Evolutionary conservation across 257 asterid species (phyloP), one percentile per base, ranked within the genome.

Genomic region (Nicotiana attenuata): DNA sequence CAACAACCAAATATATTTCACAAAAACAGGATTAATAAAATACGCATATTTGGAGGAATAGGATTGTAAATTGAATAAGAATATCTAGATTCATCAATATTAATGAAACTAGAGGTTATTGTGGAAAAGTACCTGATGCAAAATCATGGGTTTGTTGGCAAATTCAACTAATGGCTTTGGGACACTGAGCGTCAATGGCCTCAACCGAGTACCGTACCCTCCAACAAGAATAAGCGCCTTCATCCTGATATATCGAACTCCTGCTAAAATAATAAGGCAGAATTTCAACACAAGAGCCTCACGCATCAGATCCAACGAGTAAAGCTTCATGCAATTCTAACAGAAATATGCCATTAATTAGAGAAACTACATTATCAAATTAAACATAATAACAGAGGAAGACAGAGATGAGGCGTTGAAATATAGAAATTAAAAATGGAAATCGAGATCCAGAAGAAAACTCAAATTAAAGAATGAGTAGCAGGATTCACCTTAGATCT

Each of bases 191-290:
- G 97, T 92, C 82, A 92, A 80, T 3, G 97, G 97, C 91, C 97
- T 89, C 91, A 92, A 82, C 80, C 97, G 87, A 77, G 97, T 92
- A 56, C 94, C 97, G 47, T 89, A 90, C 59, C 97, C 97, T 87
- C 97, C 97, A 82, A 92, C 97, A 83, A 92, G 97, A 89, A 92
- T 92, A 75, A 92, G 79, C 56, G 94, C 97, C 97, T 90, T 90
- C 97, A 92, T 92, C 82, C 16, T 88, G 83, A 81, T 76, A 75
- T 31, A 69, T 24, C 8, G 13, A 79, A 38, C 45, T 77, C 53
- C 76, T 65, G 75, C 20, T 24, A 29, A 41, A 8, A 78, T n/a
- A 59, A 47, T 22, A 17, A 29, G n/a, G n/a, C 26, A 76, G 41
- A 47, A 47, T 73, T 73, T 47, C 38, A 73, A 35, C 33, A 41